Conservation (phyloP, 1,284 basidiomycete species). For the Phellopilus nigrolimitatus region DNA sequence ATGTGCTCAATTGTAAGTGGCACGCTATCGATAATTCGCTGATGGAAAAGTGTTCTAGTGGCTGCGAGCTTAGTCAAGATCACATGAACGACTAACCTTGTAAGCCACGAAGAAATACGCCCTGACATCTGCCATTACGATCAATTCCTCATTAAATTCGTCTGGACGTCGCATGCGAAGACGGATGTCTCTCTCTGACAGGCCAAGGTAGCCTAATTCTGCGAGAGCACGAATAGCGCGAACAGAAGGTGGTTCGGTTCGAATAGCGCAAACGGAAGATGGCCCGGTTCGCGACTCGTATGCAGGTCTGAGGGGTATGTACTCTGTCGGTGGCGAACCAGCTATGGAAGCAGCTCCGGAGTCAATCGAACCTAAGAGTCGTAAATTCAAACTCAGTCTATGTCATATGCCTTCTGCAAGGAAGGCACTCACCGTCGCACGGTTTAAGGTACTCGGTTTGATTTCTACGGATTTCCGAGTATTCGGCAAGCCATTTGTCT, state of each 20-base stretch:
- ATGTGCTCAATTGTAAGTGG: constrained; percentile 17
- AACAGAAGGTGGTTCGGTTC: neutral
- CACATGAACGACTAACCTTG: constrained; percentile 22
- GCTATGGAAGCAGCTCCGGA: no score
- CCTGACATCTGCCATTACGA: constrained; percentile 27
- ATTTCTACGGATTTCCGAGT: neutral
- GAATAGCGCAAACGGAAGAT: neutral
- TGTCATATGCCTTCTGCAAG: neutral
- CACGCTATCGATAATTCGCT: constrained; percentile 16
- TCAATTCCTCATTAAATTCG: constrained; percentile 24
- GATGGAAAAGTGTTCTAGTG: no score
- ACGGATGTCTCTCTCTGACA: constrained; percentile 15
- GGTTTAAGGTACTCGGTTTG: neutral
- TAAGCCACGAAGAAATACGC: constrained; percentile 29
- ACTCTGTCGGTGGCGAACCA: no score
- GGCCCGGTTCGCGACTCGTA: no score
- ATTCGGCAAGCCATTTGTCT: constrained; percentile 23
- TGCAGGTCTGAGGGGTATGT: neutral
- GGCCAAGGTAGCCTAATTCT: constrained; percentile 12
- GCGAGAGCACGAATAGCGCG: constrained; percentile 17
- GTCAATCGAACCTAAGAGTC: no score
- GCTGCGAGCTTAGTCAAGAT: neutral
- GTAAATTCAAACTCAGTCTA: no score
- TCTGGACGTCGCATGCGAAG: constrained; percentile 16
- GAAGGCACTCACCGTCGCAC: neutral